Conservation (phyloP, 2,329 filamentous ascomycete genomes). For the Alternaria sp. region DNA sequence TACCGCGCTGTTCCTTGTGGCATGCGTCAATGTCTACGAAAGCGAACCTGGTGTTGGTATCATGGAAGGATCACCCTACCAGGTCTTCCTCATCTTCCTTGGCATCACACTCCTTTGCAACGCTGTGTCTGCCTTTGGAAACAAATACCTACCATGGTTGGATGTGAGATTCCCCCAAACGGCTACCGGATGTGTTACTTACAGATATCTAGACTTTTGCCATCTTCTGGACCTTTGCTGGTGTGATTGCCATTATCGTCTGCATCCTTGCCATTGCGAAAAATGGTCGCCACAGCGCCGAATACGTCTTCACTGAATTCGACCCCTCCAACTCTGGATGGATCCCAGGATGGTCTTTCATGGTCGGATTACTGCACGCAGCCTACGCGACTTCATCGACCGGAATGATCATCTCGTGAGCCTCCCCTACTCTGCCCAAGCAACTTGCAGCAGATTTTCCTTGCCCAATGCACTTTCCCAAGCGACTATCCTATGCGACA, state of each 20-base stretch:
- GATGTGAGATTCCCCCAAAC: conserved; percentile 63
- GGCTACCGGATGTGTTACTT: conserved; percentile 29
- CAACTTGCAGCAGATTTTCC: conserved; percentile 27
- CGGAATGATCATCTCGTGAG: conserved; percentile 80
- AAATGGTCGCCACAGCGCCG: conserved; percentile 67
- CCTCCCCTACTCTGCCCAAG: conserved; percentile 41
- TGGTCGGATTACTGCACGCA: conserved; percentile 73
- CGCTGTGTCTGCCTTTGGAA: conserved; percentile 58
- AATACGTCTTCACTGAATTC: conserved; percentile 72
- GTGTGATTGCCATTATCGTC: conserved; percentile 69
- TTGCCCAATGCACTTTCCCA: conserved; percentile 27
- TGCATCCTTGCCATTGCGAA: conserved; percentile 70
- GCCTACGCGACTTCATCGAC: conserved; percentile 77
- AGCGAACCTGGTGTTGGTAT: conserved; percentile 54
- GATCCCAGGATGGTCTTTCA: conserved; percentile 74
- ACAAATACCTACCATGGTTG: conserved; percentile 62
- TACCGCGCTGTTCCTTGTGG: conserved; percentile 61
- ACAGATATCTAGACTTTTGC: conserved; percentile 64
- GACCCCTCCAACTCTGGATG: conserved; percentile 70
- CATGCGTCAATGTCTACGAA: conserved; percentile 63
- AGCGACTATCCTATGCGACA: conserved; percentile 25
- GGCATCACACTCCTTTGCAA: conserved; percentile 59
- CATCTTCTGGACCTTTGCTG: conserved; percentile 76
- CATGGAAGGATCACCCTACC: conserved; percentile 52
- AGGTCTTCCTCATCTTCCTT: conserved; percentile 58